These are phyloP conservation scores for Taphrina pruni DNA, from an alignment of 1,139 yeast species.

Conservation along the genomic window DNA sequence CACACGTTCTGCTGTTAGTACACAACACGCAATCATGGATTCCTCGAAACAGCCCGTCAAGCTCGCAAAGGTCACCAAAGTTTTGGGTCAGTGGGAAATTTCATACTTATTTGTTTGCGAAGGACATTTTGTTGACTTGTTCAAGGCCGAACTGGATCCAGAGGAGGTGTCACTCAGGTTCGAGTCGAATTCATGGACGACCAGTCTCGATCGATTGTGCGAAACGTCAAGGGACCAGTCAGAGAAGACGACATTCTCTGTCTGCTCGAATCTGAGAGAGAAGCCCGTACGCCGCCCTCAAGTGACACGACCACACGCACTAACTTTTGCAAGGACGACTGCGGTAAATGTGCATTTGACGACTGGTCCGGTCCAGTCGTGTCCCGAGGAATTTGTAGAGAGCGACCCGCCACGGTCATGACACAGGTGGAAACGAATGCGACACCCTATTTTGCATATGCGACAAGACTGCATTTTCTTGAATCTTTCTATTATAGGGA, in stretches of 20 bases:
- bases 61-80: conserved; percentile 99
- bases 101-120: not conserved
- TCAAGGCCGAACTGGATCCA: conserved; percentile 55
- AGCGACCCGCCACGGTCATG: conserved; percentile 15
- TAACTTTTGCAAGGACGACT: conserved; percentile 23
- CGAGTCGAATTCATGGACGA: conserved; percentile 99
- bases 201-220: conserved; percentile 96
- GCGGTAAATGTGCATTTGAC: conserved; percentile 4
- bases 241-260: conserved; percentile 99
- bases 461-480: conserved; percentile 13
- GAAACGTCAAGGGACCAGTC: conserved; percentile 99
- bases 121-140: not conserved
- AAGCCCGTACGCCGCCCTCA: conserved; percentile 67
- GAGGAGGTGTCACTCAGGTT: conserved; percentile 77
- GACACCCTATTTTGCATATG: conserved; percentile 14
- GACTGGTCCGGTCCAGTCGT: not conserved
- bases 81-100: conserved; percentile 60
- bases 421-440: conserved; percentile 15
- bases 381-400: conserved; percentile 11
- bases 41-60: conserved; percentile 74
- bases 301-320: not conserved
- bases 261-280: conserved; percentile 99
- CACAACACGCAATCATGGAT: conserved; percentile 13
- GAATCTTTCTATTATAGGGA: conserved; percentile 8
- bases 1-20: not conserved